A percentile compares a stretch with the other conserved stretches of the same genome.
phyloP scores from a whole-genome alignment of 805 yeast genomes.

The Yarrowia yakushimensis region DNA sequence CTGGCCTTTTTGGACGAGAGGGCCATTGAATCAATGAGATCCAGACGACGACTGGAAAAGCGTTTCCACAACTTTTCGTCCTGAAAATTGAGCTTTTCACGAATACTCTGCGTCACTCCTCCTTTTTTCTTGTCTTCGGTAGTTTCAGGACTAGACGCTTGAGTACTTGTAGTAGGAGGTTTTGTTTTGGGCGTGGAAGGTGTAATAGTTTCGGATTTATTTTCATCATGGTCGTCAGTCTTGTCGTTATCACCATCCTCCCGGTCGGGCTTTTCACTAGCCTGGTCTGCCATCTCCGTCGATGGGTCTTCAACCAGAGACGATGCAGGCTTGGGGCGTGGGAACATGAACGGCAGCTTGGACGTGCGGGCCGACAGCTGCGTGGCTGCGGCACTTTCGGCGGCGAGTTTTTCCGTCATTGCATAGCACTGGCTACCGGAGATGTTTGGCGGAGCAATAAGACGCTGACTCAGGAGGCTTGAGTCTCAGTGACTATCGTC shows the following conservation, averaged over 20 bases:
- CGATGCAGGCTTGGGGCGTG: background rate
- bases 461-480: background rate
- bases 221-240: too few relatives aligned
- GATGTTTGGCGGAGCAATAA: background rate
- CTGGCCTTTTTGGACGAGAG: constrained; percentile 72
- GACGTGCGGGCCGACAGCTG: background rate
- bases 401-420: constrained; percentile 7
- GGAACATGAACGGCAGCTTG: constrained; percentile 6
- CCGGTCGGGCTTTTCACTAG: too few relatives aligned
- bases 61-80: constrained; percentile 86
- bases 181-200: too few relatives aligned
- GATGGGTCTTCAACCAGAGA: background rate
- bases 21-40: constrained; percentile 73
- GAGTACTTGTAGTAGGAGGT: too few relatives aligned
- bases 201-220: too few relatives aligned
- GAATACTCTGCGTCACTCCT: constrained; percentile 56
- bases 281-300: too few relatives aligned
- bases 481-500: constrained; percentile 23
- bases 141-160: background rate
- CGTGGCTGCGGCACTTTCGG: background rate
- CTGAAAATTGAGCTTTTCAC: constrained; percentile 63
- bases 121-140: constrained; percentile 19
- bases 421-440: background rate
- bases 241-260: too few relatives aligned
- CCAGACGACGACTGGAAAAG: constrained; percentile 85